Evolutionary conservation across 257 asterid species (phyloP).

Genomic region (Marsdenia floribunda): DNA sequence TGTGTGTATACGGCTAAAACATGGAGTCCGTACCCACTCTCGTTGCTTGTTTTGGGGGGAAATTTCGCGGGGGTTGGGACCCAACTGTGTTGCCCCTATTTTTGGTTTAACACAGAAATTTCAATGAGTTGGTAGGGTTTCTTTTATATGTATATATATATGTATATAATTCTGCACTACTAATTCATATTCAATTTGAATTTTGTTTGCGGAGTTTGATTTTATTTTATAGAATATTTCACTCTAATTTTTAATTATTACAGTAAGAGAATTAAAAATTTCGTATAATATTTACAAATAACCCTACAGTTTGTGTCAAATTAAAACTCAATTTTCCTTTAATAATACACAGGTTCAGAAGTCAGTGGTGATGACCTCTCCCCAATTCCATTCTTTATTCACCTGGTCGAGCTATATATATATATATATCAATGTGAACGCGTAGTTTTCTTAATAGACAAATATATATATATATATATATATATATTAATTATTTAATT

Average conservation of each 20-base stretch:
- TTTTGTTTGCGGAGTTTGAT: too few species aligned
- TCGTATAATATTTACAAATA: too few species aligned
- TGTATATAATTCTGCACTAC: too few species aligned
- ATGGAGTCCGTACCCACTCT: too few species aligned
- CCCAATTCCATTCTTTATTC: constrained; percentile 1
- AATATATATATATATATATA: background rate
- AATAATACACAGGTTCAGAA: background rate
- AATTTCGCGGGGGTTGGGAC: constrained; percentile 16
- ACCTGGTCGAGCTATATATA: constrained; percentile 6
- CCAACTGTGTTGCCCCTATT: constrained; percentile 8
- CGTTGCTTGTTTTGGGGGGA: constrained; percentile 1
- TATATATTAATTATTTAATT: background rate
- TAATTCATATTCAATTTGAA: too few species aligned
- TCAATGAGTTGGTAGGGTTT: constrained; percentile 12
- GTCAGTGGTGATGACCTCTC: constrained; percentile 18
- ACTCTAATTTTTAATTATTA: too few species aligned
- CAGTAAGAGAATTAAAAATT: too few species aligned
- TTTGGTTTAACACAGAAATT: constrained; percentile 19
- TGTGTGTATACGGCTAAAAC: too few species aligned
- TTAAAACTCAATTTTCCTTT: too few species aligned
- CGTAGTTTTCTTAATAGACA: constrained; percentile 3
- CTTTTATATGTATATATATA: background rate
- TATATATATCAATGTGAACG: constrained; percentile 5
- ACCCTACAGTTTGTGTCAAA: too few species aligned
- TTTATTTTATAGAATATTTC: too few species aligned